These are phyloP conservation scores for Anisodus tanguticus DNA, from an alignment of 257 asterid species.

Conservation along the genomic window DNA sequence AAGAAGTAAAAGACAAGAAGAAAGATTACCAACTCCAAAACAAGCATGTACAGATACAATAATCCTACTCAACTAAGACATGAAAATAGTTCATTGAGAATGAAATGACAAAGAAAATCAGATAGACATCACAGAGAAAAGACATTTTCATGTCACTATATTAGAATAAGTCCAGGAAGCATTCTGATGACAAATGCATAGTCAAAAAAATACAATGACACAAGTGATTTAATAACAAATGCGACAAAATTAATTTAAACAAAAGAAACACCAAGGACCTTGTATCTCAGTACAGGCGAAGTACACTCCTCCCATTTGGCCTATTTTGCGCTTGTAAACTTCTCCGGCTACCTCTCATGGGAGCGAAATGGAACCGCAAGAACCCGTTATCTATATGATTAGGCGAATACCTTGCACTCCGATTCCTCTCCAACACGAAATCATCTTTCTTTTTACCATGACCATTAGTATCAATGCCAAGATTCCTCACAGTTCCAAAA, in stretches of 20 bases:
- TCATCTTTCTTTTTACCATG: slow-evolving; percentile 45
- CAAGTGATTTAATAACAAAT: slow-evolving; percentile 47
- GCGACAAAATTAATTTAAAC: slow-evolving; percentile 37
- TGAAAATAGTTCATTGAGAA: slow-evolving; percentile 3
- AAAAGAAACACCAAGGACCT: slow-evolving; percentile 47
- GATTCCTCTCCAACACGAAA: slow-evolving; percentile 61
- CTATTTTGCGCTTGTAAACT: slow-evolving; percentile 57
- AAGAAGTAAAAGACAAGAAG: slow-evolving; percentile 17
- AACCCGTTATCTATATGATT: slow-evolving; percentile 62
- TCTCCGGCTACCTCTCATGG: slow-evolving; percentile 66
- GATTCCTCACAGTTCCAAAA: slow-evolving; percentile 51
- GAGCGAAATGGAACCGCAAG: slow-evolving; percentile 64
- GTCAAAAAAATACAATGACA: slow-evolving; percentile 40
- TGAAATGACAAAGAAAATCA: background rate
- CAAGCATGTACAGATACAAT: slow-evolving; percentile 18
- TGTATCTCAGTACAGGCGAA: slow-evolving; percentile 59
- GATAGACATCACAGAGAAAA: background rate
- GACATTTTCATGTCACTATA: slow-evolving; percentile 39
- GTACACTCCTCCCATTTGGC: slow-evolving; percentile 64
- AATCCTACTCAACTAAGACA: slow-evolving; percentile 5
- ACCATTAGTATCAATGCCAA: slow-evolving; percentile 48
- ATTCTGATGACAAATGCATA: slow-evolving; percentile 38
- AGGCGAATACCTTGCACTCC: slow-evolving; percentile 69
- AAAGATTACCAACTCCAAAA: slow-evolving; percentile 4
- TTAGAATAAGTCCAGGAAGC: slow-evolving; percentile 43